Conservation (phyloP, 495 filamentous ascomycete genomes). For the Poronia punctata region DNA sequence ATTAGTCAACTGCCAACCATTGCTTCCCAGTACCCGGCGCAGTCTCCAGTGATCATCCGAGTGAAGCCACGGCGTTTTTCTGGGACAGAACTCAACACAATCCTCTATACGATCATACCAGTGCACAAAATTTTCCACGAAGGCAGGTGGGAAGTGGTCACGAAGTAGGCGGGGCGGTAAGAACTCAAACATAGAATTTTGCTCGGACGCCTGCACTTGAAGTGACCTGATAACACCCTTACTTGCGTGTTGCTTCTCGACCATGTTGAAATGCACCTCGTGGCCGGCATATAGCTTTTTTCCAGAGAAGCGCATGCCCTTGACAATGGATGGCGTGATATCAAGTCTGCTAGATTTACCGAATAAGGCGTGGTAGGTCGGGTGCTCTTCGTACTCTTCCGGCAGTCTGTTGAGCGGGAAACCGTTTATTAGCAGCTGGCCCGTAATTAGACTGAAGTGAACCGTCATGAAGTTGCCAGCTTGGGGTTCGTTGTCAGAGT, state of each 20-base stretch:
- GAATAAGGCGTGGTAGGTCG: conserved; percentile 27
- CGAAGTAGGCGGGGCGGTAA: conserved; percentile 36
- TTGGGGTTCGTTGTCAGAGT: conserved; percentile 1
- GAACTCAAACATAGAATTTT: conserved; percentile 31
- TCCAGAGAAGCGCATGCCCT: conserved; percentile 40
- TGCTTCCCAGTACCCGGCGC: background rate
- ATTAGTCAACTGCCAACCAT: conserved; percentile 6
- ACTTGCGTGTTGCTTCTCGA: conserved; percentile 4
- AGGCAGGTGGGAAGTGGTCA: conserved; percentile 36
- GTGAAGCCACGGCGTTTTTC: conserved; percentile 33
- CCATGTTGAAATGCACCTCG: conserved; percentile 38
- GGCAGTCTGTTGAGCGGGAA: conserved; percentile 43
- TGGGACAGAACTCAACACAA: conserved; percentile 45
- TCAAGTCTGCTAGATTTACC: conserved; percentile 29
- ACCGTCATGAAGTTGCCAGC: conserved; percentile 17
- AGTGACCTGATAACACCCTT: background rate
- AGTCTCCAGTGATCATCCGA: conserved; percentile 26
- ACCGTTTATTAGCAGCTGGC: conserved; percentile 47
- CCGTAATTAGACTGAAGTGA: conserved; percentile 47
- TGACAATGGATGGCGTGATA: conserved; percentile 39
- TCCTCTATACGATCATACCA: conserved; percentile 43
- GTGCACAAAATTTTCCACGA: conserved; percentile 47
- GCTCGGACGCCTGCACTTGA: conserved; percentile 3
- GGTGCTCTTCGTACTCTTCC: conserved; percentile 32
- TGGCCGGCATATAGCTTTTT: conserved; percentile 22